These are phyloP conservation scores for Boletus pseudo-olivaceus DNA, from an alignment of 768 basidiomycete species.

Conservation along the genomic window DNA sequence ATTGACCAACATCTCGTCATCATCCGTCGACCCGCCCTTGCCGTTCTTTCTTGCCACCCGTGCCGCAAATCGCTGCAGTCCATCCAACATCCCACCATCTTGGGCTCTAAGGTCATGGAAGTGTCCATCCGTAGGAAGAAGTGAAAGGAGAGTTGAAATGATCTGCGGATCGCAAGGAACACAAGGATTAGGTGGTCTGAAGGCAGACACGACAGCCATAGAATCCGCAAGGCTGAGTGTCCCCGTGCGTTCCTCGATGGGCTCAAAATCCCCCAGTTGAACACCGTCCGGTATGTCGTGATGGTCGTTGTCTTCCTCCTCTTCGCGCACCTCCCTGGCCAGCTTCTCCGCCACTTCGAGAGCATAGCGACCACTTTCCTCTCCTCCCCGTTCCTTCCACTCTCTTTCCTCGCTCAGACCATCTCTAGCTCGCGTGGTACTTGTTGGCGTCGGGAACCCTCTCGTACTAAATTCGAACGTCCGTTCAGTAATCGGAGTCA, in stretches of 20 bases:
- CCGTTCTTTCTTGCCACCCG: constrained; percentile 32
- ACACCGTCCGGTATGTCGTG: constrained; percentile 6
- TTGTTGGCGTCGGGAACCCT: constrained; percentile 35
- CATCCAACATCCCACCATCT: constrained; percentile 58
- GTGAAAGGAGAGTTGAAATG: constrained; percentile 59
- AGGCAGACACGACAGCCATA: constrained; percentile 55
- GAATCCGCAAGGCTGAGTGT: constrained; percentile 64
- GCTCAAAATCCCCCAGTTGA: constrained; percentile 13
- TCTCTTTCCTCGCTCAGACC: constrained; percentile 17
- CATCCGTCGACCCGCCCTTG: constrained; percentile 34
- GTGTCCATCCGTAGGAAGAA: constrained; percentile 54
- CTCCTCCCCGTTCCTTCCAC: constrained; percentile 19
- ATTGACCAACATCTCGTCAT: constrained; percentile 48
- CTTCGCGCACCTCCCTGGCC: constrained; percentile 44
- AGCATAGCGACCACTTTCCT: constrained; percentile 41
- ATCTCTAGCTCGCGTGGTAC: constrained; percentile 49
- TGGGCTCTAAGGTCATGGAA: constrained; percentile 57
- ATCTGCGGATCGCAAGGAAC: constrained; percentile 75
- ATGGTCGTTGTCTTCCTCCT: constrained; percentile 17
- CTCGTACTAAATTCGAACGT: constrained; percentile 82
- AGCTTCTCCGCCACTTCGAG: constrained; percentile 54
- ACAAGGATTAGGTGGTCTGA: constrained; percentile 83
- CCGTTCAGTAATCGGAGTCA: constrained; percentile 97
- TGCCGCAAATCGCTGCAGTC: constrained; percentile 70
- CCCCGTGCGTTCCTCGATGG: constrained; percentile 59